Conservation (phyloP, 257 asterid species). For the Paraleonurus japonicus region DNA sequence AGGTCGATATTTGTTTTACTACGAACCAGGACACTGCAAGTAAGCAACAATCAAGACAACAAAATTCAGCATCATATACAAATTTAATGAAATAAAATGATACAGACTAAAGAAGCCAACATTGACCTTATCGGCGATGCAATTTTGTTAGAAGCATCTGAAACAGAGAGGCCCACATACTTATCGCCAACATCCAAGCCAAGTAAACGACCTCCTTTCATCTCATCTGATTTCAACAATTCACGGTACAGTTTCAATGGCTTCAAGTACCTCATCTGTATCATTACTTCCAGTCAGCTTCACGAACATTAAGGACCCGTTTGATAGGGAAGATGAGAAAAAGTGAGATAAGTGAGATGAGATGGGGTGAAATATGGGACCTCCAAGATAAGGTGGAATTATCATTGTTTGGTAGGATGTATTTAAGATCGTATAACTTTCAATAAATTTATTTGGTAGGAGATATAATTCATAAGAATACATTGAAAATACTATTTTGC, state of each 20-base stretch:
- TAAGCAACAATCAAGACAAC: constrained; percentile 27
- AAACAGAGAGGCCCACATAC: constrained; percentile 84
- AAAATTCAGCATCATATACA: not conserved
- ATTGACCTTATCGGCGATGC: constrained; percentile 76
- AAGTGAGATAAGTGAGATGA: no score
- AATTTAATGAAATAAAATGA: not conserved
- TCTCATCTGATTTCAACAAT: constrained; percentile 46
- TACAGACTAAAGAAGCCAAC: constrained; percentile 16
- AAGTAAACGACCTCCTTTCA: constrained; percentile 53
- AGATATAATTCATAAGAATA: no score
- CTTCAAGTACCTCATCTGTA: constrained; percentile 72
- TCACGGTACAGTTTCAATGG: constrained; percentile 62
- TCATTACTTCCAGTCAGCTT: constrained; percentile 18
- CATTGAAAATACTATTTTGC: no score
- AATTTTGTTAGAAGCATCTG: constrained; percentile 54
- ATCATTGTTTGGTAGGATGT: no score
- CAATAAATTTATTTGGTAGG: no score
- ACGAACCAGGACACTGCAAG: constrained; percentile 73
- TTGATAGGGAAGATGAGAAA: no score
- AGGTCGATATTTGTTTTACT: constrained; percentile 55
- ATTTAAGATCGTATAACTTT: no score
- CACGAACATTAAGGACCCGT: constrained; percentile 12
- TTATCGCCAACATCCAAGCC: constrained; percentile 95
- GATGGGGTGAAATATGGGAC: no score
- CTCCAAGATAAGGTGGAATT: no score